Conservation (phyloP, 2,329 filamentous ascomycete species). For the Aspergillus flavus region DNA sequence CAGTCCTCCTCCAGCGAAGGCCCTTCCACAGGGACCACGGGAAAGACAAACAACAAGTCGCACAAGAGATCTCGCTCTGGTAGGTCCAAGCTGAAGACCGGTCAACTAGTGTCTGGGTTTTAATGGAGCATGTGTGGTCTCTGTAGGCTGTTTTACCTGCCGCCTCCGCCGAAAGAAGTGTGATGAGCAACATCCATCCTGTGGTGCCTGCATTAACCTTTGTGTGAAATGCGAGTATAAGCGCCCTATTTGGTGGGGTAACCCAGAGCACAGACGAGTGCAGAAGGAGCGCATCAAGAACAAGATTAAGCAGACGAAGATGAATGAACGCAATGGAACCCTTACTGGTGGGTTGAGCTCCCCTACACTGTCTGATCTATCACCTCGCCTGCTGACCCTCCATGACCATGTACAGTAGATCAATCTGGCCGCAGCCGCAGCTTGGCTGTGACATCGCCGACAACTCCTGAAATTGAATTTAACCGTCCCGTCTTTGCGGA, state of each 20-base stretch:
- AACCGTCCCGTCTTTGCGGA: conserved; percentile 63
- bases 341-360: conserved; percentile 37
- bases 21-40: conserved; percentile 47
- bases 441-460: conserved; percentile 59
- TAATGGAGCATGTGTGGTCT: background rate
- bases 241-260: conserved; percentile 95
- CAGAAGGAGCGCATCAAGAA: conserved; percentile 97
- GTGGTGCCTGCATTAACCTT: conserved; percentile 69
- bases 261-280: conserved; percentile 77
- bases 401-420: conserved; percentile 13
- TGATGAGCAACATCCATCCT: conserved; percentile 66
- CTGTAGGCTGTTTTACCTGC: conserved; percentile 68
- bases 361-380: background rate
- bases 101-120: conserved; percentile 17
- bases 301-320: conserved; percentile 96
- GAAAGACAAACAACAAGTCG: conserved; percentile 75
- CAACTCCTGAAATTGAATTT: conserved; percentile 66
- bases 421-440: conserved; percentile 19
- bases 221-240: conserved; percentile 94
- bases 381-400: conserved; percentile 11
- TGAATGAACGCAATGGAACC: conserved; percentile 77
- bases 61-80: conserved; percentile 93
- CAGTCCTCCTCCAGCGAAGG: conserved; percentile 49
- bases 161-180: conserved; percentile 70
- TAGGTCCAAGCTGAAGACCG: conserved; percentile 54